Evolutionary conservation across 768 basidiomycete species (phyloP), one percentile per base, ranked within the genome.

Genomic region (Lactifluus rugatus): DNA sequence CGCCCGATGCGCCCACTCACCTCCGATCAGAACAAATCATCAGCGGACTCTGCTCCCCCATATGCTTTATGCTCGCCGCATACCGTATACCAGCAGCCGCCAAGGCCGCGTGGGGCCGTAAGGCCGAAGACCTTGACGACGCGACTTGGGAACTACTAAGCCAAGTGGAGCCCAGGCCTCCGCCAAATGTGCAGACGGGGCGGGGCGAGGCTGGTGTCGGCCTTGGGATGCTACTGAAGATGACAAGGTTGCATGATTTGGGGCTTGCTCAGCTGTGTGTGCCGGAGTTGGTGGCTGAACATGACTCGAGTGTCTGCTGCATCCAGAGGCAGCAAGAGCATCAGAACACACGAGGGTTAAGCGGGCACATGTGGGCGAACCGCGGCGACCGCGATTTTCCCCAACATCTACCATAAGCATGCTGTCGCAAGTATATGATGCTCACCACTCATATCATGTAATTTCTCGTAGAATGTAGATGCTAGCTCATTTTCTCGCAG

Each of bases 11-110:
- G n/a, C 69, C 75, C 8, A 74, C 76, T 0, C 72, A 73, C 61
- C 75, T 82, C 26, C 63, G 67, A 44, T 74, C 76, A 19, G 88
- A 91, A 66, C 87, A 88, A 62, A 71, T 76, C 54, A 78, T 90
- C 49, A 90, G 89, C 61, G 89, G 88, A 2, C 71, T 91, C 56
- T 91, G 88, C 66, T 90, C 88, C 0, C 77, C 85, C 0, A 71
- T 90, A 32, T 90, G 88, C 70, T 90, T 89, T 68, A 77, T 88
- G 25, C 71, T 87, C 41, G 85, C 87, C 7, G 81, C 81, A 0
- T 82, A 81, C 70, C 78, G 78, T 66, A 81, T 81, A 63, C 84
- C 85, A 0, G 72, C 70, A 0, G 81, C 81, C 6, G 84, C 87
- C 28, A 81, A 78, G 66, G 75, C 77, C 2, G 77, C 83, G 0